A percentile compares a stretch with the other conserved stretches of the same genome.
These are phyloP conservation scores for Carpinus fangiana DNA, from an alignment of 306 rosid species.

Conservation along the genomic window DNA sequence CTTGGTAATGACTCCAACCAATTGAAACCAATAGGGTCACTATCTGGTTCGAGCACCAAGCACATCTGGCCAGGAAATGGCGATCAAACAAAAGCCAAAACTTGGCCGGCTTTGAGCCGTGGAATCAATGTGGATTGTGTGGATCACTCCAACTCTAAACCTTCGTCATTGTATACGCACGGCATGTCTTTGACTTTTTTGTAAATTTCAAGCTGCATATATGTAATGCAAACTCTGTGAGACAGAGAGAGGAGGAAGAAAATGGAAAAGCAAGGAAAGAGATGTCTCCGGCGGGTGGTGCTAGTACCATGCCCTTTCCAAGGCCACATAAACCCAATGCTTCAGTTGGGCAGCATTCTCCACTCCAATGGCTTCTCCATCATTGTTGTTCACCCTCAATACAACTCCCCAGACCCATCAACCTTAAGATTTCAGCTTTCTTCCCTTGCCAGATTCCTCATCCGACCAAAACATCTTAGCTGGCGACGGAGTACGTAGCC, in stretches of 20 bases:
- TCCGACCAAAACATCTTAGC: constrained; percentile 22
- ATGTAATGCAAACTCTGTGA: too few species aligned
- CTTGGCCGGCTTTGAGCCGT: too few species aligned
- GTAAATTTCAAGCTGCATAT: too few species aligned
- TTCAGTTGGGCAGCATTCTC: constrained; percentile 39
- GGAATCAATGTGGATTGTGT: too few species aligned
- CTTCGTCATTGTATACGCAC: too few species aligned
- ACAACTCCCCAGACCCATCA: constrained; percentile 38
- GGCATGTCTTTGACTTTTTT: too few species aligned
- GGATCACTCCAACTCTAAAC: too few species aligned
- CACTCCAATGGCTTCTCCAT: constrained; percentile 43
- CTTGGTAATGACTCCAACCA: too few species aligned
- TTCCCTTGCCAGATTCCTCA: constrained; percentile 38
- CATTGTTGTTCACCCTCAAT: constrained; percentile 37
- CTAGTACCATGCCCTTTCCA: constrained; percentile 35
- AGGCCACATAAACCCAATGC: constrained; percentile 41
- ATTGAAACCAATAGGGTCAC: too few species aligned
- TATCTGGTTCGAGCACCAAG: too few species aligned
- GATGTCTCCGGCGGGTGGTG: constrained; percentile 11
- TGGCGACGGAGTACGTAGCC: neutral
- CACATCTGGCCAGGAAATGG: too few species aligned
- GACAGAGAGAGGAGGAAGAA: neutral
- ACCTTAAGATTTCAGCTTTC: constrained; percentile 32
- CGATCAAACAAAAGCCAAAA: too few species aligned
- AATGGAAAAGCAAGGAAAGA: constrained; percentile 28